Evolutionary conservation across 345 rosid genomes (phyloP).

Genomic region (Limnanthes douglasii): DNA sequence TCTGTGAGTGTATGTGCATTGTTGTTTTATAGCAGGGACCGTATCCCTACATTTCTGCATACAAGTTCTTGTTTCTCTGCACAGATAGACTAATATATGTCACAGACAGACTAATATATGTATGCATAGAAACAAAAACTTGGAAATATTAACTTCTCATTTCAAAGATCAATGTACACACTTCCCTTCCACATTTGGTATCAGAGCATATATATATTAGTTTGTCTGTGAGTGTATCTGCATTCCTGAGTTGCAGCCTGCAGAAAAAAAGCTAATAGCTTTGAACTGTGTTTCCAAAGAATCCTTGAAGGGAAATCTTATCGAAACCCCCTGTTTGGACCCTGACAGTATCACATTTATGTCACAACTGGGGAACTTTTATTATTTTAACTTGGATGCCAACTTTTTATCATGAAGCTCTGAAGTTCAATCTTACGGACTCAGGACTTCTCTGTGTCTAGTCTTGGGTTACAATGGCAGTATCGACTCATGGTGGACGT

Average conservation of each 20-base stretch:
- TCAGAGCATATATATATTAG: too few relatives aligned
- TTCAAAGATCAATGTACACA: too few relatives aligned
- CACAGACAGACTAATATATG: too few relatives aligned
- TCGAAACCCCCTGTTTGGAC: constrained; percentile 68
- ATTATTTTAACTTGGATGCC: constrained; percentile 81
- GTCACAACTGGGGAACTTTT: constrained; percentile 70
- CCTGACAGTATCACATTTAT: constrained; percentile 45
- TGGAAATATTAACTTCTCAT: too few relatives aligned
- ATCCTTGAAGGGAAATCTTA: constrained; percentile 50
- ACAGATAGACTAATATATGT: too few relatives aligned
- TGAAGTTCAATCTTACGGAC: constrained; percentile 55
- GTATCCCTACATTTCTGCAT: too few relatives aligned
- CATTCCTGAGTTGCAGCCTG: constrained; percentile 39
- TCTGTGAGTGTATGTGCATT: too few relatives aligned
- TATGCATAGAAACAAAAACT: too few relatives aligned
- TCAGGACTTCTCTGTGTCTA: constrained; percentile 47
- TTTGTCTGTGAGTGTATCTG: too few relatives aligned
- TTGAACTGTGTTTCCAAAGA: constrained; percentile 20
- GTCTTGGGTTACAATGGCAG: constrained; percentile 74
- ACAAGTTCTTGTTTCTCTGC: too few relatives aligned
- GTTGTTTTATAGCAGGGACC: too few relatives aligned
- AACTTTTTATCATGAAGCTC: constrained; percentile 52
- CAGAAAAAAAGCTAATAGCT: constrained; percentile 33
- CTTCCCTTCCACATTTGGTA: too few relatives aligned
- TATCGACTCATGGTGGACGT: constrained; percentile 58